Base-by-base conservation (phyloP, 148 eudicot genomes). In the Heliosperma pusillum region DNA sequence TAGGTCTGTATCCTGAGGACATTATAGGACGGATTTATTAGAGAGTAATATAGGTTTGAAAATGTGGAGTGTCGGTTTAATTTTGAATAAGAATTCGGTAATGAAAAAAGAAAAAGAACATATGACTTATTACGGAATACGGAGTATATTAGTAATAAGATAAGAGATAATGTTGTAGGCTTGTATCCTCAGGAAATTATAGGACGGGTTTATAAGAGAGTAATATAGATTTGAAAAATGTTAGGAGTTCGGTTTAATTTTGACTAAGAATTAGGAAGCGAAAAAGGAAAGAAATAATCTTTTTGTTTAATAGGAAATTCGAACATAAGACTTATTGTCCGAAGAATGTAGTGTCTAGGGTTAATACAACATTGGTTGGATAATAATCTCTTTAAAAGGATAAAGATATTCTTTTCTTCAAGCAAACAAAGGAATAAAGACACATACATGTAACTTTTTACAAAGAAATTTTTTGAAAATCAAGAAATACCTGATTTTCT, bases 341-440 rank as follows among this genome's bases (percentile, higher is more conserved):
- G 19, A 12, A 16, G 9, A 57, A 12, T 0, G 24, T 57, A 19
- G 20, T 57, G n/a, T 19, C 12, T 52, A 1, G 16, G 19, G n/a
- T 11, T 53, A 53, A 12, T 9, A 53, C 3, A 16, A 10, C 4
- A 50, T 50, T 50, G 55, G 55, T 13, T 1, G 57, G 25, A 9
- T 66, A 13, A 66, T 66, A 50, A 50, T 66, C 22, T 66, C 21
- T 66, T 36, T n/a, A 66, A 7, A 30, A 66, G 24, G 22, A 4
- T 66, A 20, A 16, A 20, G 29, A 57, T n/a, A 45, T 69, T 45
- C 12, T 25, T 25, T 69, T 25, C 59, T 25, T 50, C 53, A 70
- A 70, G 27, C n/a, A 26, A 69, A 52, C 60, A 70, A 13, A 70
- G 9, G 27, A 52, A 70, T 8, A 50, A 27, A 70, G 33, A 69